Evolutionary conservation across 1,139 yeast genomes (phyloP).

Genomic region (Saccharomyces pastorianus): DNA sequence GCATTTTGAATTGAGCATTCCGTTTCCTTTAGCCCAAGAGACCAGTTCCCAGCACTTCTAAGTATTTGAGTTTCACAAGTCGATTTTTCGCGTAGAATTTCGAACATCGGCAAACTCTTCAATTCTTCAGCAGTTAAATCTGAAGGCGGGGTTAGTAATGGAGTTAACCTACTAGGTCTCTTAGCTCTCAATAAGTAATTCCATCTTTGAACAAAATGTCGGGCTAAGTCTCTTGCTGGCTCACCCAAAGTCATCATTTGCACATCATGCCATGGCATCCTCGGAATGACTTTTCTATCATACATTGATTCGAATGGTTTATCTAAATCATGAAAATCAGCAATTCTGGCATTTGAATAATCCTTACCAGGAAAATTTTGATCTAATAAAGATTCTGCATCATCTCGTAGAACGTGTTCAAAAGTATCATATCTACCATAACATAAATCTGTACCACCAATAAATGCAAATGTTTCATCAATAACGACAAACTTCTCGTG

Average conservation of each 20-base stretch:
- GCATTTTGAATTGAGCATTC: conserved; percentile 93
- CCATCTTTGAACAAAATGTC: conserved; percentile 98
- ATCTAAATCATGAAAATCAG: conserved; percentile 74
- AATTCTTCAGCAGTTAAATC: conserved; percentile 73
- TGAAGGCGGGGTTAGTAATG: conserved; percentile 85
- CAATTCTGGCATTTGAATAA: conserved; percentile 89
- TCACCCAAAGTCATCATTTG: conserved; percentile 97
- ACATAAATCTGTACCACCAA: conserved; percentile 94
- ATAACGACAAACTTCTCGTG: conserved; percentile 87
- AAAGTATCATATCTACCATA: conserved; percentile 96
- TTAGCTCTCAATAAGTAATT: conserved; percentile 86
- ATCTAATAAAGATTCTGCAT: conserved; percentile 42
- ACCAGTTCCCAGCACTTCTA: conserved; percentile 90
- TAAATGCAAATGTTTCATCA: conserved; percentile 81
- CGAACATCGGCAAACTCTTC: conserved; percentile 44
- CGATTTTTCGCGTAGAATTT: conserved; percentile 38
- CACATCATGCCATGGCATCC: conserved; percentile 99
- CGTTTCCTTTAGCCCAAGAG: conserved; percentile 73
- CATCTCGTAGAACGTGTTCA: conserved; percentile 85
- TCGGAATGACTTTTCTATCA: conserved; percentile 68
- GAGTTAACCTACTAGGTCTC: conserved; percentile 89
- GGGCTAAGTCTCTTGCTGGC: conserved; percentile 81
- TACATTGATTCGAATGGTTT: conserved; percentile 90
- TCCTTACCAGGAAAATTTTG: conserved; percentile 95
- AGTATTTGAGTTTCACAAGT: conserved; percentile 87